Conservation (phyloP, 768 basidiomycete species). For the Epithele typhae region DNA sequence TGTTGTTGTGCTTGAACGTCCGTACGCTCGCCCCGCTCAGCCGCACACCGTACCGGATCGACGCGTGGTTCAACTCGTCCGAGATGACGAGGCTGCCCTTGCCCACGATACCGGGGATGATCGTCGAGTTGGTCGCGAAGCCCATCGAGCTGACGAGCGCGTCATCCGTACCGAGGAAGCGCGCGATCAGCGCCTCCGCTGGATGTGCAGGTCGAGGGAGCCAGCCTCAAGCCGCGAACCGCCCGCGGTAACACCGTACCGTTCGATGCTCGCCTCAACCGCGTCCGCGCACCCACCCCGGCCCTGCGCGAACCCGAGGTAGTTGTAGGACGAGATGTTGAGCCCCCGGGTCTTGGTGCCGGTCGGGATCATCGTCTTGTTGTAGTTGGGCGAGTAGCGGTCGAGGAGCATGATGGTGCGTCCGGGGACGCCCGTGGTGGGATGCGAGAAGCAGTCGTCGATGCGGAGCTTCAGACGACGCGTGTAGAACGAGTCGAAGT, state of each 20-base stretch:
- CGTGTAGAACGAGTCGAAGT: conserved; percentile 99
- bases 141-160: conserved; percentile 92
- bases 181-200: conserved; percentile 82
- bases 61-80: conserved; percentile 95
- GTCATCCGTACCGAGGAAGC: conserved; percentile 88
- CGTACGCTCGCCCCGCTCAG: conserved; percentile 85
- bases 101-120: conserved; percentile 83
- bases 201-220: conserved; percentile 79
- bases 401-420: conserved; percentile 87
- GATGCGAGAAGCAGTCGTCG: conserved; percentile 93
- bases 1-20: conserved; percentile 97
- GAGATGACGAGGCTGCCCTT: conserved; percentile 95
- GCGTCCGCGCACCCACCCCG: conserved; percentile 93
- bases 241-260: conserved; percentile 76
- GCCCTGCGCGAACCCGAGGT: conserved; percentile 95
- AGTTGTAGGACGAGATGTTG: conserved; percentile 98
- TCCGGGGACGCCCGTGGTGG: conserved; percentile 92
- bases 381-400: conserved; percentile 78
- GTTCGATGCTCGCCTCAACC: conserved; percentile 76
- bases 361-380: conserved; percentile 70
- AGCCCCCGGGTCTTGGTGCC: conserved; percentile 83
- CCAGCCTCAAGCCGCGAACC: conserved; percentile 82
- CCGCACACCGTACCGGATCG: conserved; percentile 89
- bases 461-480: conserved; percentile 91
- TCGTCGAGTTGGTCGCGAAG: conserved; percentile 93